Base-by-base conservation (phyloP, 768 basidiomycete genomes). In the Phlebiopsis gigantea region DNA sequence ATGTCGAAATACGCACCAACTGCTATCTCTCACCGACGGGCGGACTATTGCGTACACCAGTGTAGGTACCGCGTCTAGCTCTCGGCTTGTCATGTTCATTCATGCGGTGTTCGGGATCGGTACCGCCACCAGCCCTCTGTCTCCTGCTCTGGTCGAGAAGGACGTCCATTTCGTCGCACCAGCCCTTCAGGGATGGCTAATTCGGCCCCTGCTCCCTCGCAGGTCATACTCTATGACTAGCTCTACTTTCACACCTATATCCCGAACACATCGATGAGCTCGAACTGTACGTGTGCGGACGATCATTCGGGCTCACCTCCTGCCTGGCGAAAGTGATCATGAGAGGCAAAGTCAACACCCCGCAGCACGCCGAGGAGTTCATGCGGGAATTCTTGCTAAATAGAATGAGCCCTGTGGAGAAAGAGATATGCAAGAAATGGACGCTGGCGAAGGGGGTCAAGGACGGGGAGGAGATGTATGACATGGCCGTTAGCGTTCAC, bases 71-170 rank as follows among this genome's bases (percentile, higher is more conserved):
- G 67, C 74, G 1, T 73, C 75, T 25, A 83, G 81, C 67, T 67
- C 69, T 1, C 71, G 71, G 14, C 65, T 85, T 22, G 66, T 83
- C 44, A 70, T 85, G 49, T 81, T 75, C 67, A 75, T 83, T 55
- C 83, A 84, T 61, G 81, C 81, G n/a, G 70, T 71, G 5, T 82
- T 84, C 64, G 67, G 73, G 34, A 62, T 82, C n/a, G 83, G 81
- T 4, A 69, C 73, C 28, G 75, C 76, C 4, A 66, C 70, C 29
- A 60, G 57, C 1, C 61, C 70, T 7, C 24, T 48, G 1, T 71
- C 75, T 2, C 70, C 65, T 14, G 61, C 67, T 26, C 62, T 80
- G 55, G 30, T 70, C 9, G 70, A 75, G 15, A 77, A 72, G 59
- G 63, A 73, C 44, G 66, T 79, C 4, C 81, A 80, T 62, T 69